Evolutionary conservation across 169 alveolate species (phyloP).

Genomic region (Plasmodium knowlesi): DNA sequence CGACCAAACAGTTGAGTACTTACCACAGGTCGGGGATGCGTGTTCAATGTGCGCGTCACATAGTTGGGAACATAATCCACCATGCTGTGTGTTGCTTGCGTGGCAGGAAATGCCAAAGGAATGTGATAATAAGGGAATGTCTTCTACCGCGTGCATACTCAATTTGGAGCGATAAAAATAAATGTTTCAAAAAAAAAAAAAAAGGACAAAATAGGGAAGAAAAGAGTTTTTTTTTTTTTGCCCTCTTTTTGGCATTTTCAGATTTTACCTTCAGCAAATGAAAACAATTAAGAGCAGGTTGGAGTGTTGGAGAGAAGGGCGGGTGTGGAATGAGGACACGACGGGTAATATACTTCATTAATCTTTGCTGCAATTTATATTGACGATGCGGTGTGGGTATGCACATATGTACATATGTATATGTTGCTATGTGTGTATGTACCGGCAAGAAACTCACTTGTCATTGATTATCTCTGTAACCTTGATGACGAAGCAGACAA

Average conservation of each 20-base stretch:
- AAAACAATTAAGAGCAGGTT: slow-evolving; percentile 23
- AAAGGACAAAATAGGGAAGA: no score
- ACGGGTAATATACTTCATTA: neutral
- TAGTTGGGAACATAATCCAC: neutral
- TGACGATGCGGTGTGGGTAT: neutral
- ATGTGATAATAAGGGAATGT: neutral
- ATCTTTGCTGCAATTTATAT: neutral
- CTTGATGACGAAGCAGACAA: neutral
- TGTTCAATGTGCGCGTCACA: neutral
- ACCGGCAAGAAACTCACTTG: neutral
- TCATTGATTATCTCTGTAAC: neutral
- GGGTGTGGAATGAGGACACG: neutral
- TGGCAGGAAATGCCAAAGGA: neutral
- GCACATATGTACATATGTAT: neutral
- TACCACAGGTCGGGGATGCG: slow-evolving; percentile 8
- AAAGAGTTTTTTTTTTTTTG: neutral
- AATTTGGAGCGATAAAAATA: neutral
- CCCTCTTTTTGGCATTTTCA: neutral
- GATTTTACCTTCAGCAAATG: slow-evolving; percentile 43
- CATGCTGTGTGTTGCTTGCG: neutral
- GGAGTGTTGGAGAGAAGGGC: slow-evolving; percentile 21
- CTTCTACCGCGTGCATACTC: neutral
- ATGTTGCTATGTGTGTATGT: neutral
- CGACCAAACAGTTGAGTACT: neutral
- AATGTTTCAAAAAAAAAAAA: neutral